phyloP scores from a whole-genome alignment of 2,329 filamentous ascomycete species.

The Monilinia fructicola region DNA sequence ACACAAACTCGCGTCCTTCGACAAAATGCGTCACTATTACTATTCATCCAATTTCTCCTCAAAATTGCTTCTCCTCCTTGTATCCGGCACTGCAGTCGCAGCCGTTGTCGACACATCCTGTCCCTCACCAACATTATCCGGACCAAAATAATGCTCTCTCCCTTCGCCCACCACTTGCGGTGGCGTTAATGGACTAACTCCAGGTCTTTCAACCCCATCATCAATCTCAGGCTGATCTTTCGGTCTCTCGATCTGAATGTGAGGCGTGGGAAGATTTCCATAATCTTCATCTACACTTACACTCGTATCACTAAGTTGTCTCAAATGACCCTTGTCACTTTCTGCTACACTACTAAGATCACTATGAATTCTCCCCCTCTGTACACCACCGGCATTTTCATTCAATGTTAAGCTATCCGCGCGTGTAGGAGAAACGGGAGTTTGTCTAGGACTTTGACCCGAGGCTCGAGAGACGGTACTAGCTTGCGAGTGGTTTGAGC shows the following conservation, averaged over 20 bases:
- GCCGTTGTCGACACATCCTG: constrained; percentile 6
- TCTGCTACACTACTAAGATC: constrained; percentile 31
- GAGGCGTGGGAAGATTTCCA: background rate
- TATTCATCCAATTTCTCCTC: background rate
- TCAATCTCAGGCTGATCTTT: background rate
- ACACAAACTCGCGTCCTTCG: background rate
- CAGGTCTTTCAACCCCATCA: constrained; percentile 2
- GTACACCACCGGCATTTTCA: constrained; percentile 2
- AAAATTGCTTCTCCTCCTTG: constrained; percentile 2
- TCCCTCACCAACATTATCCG: constrained; percentile 29
- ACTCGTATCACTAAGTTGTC: constrained; percentile 35
- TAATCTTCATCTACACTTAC: constrained; percentile 31
- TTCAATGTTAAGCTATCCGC: constrained; percentile 30
- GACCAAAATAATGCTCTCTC: constrained; percentile 11
- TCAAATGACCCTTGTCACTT: constrained; percentile 30
- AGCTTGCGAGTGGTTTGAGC: constrained; percentile 26
- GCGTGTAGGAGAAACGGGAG: constrained; percentile 23
- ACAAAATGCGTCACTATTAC: too few species aligned
- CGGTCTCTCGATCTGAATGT: background rate
- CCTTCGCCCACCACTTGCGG: constrained; percentile 24
- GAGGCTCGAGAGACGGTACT: constrained; percentile 32
- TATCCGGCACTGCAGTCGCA: background rate
- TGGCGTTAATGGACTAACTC: constrained; percentile 33
- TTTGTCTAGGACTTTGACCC: constrained; percentile 26
- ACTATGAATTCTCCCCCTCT: constrained; percentile 12